Evolutionary conservation across 768 basidiomycete genomes (phyloP).

Genomic region (Rhizopogon rudus): DNA sequence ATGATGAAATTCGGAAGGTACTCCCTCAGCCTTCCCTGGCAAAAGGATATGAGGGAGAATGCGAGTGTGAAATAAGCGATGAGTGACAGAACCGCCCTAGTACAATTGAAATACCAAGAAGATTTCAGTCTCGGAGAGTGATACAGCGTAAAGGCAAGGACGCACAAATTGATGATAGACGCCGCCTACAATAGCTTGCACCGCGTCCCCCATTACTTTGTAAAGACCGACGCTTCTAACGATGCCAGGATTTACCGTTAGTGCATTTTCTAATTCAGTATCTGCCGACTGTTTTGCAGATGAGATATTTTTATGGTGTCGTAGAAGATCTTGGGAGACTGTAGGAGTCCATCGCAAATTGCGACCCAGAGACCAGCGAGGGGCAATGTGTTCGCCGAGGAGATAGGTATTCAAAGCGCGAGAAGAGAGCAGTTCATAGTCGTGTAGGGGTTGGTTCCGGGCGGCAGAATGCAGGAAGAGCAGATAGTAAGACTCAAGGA

Average conservation of each 20-base stretch:
- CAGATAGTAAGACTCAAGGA: slow-evolving; percentile 69
- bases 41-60: slow-evolving; percentile 28
- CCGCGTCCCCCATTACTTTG: slow-evolving; percentile 74
- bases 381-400: slow-evolving; percentile 70
- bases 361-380: slow-evolving; percentile 68
- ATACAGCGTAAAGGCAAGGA: slow-evolving; percentile 17
- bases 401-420: slow-evolving; percentile 64
- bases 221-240: slow-evolving; percentile 59
- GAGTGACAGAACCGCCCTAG: slow-evolving; percentile 29
- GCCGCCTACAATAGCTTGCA: slow-evolving; percentile 72
- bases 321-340: slow-evolving; percentile 32
- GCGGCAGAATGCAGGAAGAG: slow-evolving; percentile 62
- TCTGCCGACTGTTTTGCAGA: slow-evolving; percentile 13
- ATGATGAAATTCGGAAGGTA: slow-evolving; percentile 26
- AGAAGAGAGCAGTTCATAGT: slow-evolving; percentile 52
- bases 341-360: slow-evolving; percentile 75
- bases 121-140: neutral
- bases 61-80: slow-evolving; percentile 30
- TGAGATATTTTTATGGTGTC: slow-evolving; percentile 1
- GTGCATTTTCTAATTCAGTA: slow-evolving; percentile 21
- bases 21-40: slow-evolving; percentile 19
- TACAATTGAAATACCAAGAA: neutral
- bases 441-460: slow-evolving; percentile 40
- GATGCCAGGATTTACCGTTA: slow-evolving; percentile 30
- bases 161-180: slow-evolving; percentile 79